Evolutionary conservation across 805 yeast genomes (phyloP).

Genomic region (Saturnispora zaruensis): DNA sequence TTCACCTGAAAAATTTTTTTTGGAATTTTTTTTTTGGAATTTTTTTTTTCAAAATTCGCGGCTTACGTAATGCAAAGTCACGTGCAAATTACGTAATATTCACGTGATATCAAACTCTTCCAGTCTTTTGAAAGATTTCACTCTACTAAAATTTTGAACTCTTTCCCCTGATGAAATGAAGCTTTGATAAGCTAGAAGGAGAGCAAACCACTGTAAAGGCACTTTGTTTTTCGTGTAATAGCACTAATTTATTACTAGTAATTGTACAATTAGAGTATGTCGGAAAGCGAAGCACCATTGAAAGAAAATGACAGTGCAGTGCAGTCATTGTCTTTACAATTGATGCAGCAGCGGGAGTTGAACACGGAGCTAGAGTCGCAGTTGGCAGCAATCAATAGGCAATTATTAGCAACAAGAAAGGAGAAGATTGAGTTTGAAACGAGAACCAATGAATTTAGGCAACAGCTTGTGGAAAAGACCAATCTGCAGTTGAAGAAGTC

Average conservation of each 20-base stretch:
- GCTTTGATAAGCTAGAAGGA: neutral
- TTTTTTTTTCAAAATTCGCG: neutral
- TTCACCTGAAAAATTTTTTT: neutral
- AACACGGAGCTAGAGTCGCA: slow-evolving; percentile 7
- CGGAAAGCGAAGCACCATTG: neutral
- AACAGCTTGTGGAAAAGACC: slow-evolving; percentile 3
- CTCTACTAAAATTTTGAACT: no score
- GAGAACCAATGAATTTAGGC: slow-evolving; percentile 6
- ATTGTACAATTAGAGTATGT: neutral
- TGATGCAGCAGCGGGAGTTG: slow-evolving; percentile 23
- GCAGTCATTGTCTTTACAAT: slow-evolving; percentile 20
- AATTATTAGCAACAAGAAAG: slow-evolving; percentile 24
- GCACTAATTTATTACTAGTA: neutral
- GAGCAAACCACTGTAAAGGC: neutral
- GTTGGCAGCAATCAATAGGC: slow-evolving; percentile 28
- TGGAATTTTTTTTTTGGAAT: neutral
- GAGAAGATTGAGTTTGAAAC: slow-evolving; percentile 9
- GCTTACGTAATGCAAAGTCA: neutral
- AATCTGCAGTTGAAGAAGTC: slow-evolving; percentile 4
- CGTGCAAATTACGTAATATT: neutral
- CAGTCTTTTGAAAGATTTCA: no score
- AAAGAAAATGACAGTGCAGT: slow-evolving; percentile 5
- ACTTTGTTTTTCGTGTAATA: neutral
- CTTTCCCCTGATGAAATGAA: neutral
- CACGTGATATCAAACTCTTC: neutral